Conservation (phyloP, 805 yeast species). For the Zygosaccharomyces pseudorouxii region DNA sequence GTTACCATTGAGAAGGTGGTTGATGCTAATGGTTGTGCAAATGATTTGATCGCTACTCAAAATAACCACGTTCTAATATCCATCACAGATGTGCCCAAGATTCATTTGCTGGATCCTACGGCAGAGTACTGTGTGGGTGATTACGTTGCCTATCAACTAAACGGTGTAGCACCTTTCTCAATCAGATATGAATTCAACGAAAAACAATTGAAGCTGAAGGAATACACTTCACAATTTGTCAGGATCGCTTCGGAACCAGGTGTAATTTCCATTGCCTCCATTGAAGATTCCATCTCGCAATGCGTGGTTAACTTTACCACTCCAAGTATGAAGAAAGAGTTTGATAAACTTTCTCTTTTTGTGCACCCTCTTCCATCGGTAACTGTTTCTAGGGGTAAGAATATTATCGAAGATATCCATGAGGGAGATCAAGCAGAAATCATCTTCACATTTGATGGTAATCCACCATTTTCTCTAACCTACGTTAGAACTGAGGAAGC, state of each 20-base stretch:
- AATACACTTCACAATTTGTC: conserved; percentile 46
- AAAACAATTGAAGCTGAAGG: conserved; percentile 51
- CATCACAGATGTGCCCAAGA: conserved; percentile 73
- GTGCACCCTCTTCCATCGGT: conserved; percentile 71
- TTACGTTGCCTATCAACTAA: conserved; percentile 66
- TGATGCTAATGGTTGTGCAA: conserved; percentile 69
- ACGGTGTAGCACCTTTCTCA: conserved; percentile 76
- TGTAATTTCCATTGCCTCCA: conserved; percentile 54
- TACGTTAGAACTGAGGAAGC: conserved; percentile 67
- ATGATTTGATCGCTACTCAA: conserved; percentile 38
- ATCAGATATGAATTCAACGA: conserved; percentile 72
- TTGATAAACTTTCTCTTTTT: conserved; percentile 35
- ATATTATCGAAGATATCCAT: conserved; percentile 73
- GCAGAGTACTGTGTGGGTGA: conserved; percentile 88
- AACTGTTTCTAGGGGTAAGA: conserved; percentile 74
- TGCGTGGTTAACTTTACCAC: conserved; percentile 61
- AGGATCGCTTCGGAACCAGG: conserved; percentile 85
- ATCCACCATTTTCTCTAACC: conserved; percentile 85
- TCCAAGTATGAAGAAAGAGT: conserved; percentile 33
- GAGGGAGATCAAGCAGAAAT: conserved; percentile 94
- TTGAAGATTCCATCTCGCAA: conserved; percentile 69
- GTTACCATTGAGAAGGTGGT: conserved; percentile 52
- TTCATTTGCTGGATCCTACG: conserved; percentile 42
- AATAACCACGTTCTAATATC: conserved; percentile 47
- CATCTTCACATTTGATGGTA: conserved; percentile 73